phyloP scores from a whole-genome alignment of 345 rosid species.

The Theobroma cacao region DNA sequence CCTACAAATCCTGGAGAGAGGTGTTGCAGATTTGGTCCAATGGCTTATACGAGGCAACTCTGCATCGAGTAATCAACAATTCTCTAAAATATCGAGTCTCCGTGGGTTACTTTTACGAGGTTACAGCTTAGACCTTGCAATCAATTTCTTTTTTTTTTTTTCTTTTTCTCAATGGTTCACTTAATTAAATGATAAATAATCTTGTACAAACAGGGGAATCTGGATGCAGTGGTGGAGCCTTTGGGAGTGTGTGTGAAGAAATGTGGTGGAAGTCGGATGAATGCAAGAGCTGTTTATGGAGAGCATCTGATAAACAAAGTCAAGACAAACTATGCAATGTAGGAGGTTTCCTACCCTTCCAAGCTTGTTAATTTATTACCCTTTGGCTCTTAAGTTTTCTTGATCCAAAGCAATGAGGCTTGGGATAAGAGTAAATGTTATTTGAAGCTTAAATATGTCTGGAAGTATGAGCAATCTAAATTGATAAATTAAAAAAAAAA shows the following conservation, averaged over 20 bases:
- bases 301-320: slow-evolving; percentile 81
- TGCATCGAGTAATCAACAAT: slow-evolving; percentile 65
- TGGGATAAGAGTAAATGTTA: too few relatives aligned
- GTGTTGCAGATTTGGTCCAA: slow-evolving; percentile 62
- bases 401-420: too few relatives aligned
- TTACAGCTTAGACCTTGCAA: background rate
- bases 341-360: too few relatives aligned
- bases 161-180: background rate
- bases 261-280: slow-evolving; percentile 43
- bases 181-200: background rate
- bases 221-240: slow-evolving; percentile 67
- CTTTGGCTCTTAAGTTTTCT: too few relatives aligned
- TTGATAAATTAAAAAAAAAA: too few relatives aligned
- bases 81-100: slow-evolving; percentile 58
- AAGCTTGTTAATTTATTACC: too few relatives aligned
- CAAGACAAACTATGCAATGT: background rate
- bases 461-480: too few relatives aligned
- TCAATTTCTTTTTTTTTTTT: background rate
- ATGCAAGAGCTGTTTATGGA: slow-evolving; percentile 63
- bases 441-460: too few relatives aligned
- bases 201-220: slow-evolving; percentile 52
- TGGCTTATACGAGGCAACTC: slow-evolving; percentile 73
- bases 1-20: background rate
- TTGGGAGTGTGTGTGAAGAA: slow-evolving; percentile 51
- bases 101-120: slow-evolving; percentile 81